These are phyloP conservation scores for Aspergillus sp. DNA, from an alignment of 2,329 filamentous ascomycete genomes.

Conservation along the genomic window DNA sequence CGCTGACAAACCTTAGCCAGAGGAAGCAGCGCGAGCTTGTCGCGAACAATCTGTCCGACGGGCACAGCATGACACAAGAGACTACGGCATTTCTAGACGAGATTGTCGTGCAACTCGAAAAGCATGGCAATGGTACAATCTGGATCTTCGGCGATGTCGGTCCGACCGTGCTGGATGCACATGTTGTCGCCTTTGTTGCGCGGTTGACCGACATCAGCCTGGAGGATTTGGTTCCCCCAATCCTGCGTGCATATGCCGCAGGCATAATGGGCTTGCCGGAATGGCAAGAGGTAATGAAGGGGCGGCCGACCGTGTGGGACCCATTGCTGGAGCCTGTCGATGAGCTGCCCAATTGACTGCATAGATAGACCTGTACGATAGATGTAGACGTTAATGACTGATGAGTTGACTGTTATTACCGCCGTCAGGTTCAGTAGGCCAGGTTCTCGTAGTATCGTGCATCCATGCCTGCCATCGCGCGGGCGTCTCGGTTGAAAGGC, in stretches of 20 bases:
- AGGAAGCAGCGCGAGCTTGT: constrained; percentile 10
- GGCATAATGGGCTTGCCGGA: constrained; percentile 9
- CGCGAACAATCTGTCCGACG: background rate
- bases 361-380: constrained; percentile 15
- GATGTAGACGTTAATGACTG: background rate
- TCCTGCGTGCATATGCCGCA: constrained; percentile 12
- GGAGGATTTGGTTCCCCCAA: constrained; percentile 11
- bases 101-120: constrained; percentile 1
- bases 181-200: constrained; percentile 17
- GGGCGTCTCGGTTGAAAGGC: constrained; percentile 52
- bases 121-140: constrained; percentile 6
- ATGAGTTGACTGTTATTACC: background rate
- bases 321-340: constrained; percentile 13
- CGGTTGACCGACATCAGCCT: constrained; percentile 17
- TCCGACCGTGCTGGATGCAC: constrained; percentile 19
- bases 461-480: constrained; percentile 52
- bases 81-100: constrained; percentile 6
- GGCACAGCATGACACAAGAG: constrained; percentile 12
- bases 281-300: constrained; percentile 13
- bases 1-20: constrained; percentile 9
- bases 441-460: constrained; percentile 46
- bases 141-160: constrained; percentile 20
- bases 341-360: background rate
- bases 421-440: constrained; percentile 3
- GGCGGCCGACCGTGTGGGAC: constrained; percentile 20